Evolutionary conservation across 2,329 filamentous ascomycete genomes (phyloP), one percentile per base, ranked within the genome.

Genomic region (Septoria linicola): DNA sequence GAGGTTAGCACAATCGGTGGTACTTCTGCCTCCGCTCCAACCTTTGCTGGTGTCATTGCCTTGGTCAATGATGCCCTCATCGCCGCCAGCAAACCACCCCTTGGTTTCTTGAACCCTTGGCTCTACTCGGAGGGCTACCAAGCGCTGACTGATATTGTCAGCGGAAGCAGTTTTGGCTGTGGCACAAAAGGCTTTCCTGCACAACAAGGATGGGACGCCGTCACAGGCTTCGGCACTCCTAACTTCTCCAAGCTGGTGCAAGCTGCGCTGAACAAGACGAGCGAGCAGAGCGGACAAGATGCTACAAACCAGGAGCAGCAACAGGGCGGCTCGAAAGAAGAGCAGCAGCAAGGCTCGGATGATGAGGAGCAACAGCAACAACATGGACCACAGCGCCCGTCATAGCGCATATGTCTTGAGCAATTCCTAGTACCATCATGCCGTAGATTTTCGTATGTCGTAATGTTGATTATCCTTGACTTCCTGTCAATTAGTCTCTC

Each of bases 41-140:
- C 80, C 0, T 79, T 82, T 27, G 77, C 80, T 1, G 78, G 73
- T 8, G 72, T 87, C 41, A 71, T 87, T 37, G 72, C 79, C 1
- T 73, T 87, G 5, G 70, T 87, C 52, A 87, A 87, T 59, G 82
- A 85, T 60, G 81, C 78, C 1, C 71, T 81, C 23, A 64, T 84
- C 23, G 69, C 73, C 0, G 68, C 66, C 2, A 77, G 77, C 4
- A 75, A 78, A 63, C 64, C 75, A 0, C 63, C 72, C 0, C 67
- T 83, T 39, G 81, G 81, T 0, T 83, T 80, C 69, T 53, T 84
- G 39, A 83, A 84, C 59, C 80, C 80, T 0, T 82, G 79, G 78
- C 59, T 83, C 2, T 84, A 83, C 62, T 69, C 68, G 6, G 63
- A 65, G 40, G 76, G 73, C 2, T 72, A 72, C 51, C 65, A 71